Conservation (phyloP, 371 early-diverging fungal genomes). For the Batkoa obscura region DNA sequence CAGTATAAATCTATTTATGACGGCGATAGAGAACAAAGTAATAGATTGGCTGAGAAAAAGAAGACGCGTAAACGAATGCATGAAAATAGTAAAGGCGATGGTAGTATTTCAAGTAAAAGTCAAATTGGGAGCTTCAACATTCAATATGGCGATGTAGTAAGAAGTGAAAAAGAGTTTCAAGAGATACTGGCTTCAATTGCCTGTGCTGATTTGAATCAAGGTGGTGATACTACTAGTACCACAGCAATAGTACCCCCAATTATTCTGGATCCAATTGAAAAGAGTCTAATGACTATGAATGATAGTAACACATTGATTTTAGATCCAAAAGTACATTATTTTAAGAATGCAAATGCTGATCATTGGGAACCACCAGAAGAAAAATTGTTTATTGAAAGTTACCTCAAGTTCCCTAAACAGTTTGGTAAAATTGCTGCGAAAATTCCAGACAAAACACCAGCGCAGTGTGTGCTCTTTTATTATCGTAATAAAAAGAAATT, state of each 20-base stretch:
- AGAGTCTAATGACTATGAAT: neutral
- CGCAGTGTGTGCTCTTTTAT: conserved; percentile 86
- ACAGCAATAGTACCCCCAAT: neutral
- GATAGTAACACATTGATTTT: neutral
- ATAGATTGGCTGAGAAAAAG: neutral
- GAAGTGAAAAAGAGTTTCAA: conserved; percentile 2
- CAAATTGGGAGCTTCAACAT: neutral
- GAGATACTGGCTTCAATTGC: neutral
- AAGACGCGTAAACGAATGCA: neutral
- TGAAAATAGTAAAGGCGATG: neutral
- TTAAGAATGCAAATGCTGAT: conserved; percentile 7
- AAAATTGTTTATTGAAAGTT: conserved; percentile 49
- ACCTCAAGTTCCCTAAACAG: conserved; percentile 70
- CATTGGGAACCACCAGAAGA: conserved; percentile 71
- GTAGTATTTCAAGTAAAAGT: neutral
- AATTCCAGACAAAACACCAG: conserved; percentile 54
- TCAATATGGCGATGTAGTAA: neutral
- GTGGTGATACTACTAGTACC: neutral
- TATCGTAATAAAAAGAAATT: conserved; percentile 63
- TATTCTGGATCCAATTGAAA: neutral
- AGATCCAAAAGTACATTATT: neutral
- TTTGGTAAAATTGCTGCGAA: conserved; percentile 68
- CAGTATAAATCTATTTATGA: neutral
- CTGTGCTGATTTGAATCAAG: neutral
- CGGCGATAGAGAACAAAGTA: neutral